Evolutionary conservation across 768 basidiomycete genomes (phyloP).

Genomic region (Candolleomyces efflorescens): DNA sequence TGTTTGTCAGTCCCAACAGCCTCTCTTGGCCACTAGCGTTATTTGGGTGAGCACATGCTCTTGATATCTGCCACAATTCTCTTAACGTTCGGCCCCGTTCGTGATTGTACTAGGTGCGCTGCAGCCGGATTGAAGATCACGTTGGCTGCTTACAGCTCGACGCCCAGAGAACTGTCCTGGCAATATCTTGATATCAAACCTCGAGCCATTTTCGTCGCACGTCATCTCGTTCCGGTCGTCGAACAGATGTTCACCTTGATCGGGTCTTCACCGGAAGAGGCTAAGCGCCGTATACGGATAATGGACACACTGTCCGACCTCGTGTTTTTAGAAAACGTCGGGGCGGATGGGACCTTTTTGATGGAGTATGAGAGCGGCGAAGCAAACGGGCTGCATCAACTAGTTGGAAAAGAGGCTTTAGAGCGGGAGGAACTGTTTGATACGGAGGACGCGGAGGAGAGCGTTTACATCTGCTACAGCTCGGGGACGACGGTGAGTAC

Average conservation of each 20-base stretch:
- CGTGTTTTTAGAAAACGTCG: conserved; percentile 2
- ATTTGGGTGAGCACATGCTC: conserved; percentile 10
- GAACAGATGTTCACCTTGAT: conserved; percentile 18
- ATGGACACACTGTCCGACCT: conserved; percentile 12
- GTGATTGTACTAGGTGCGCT: conserved; percentile 8
- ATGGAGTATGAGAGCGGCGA: not conserved
- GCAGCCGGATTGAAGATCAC: conserved; percentile 12
- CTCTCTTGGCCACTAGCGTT: conserved; percentile 13
- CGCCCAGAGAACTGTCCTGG: conserved; percentile 12
- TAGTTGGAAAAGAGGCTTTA: conserved; percentile 13
- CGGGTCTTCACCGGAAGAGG: conserved; percentile 5
- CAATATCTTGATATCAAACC: conserved; percentile 13
- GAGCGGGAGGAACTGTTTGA: conserved; percentile 19
- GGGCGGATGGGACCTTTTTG: conserved; percentile 2
- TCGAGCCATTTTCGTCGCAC: conserved; percentile 8
- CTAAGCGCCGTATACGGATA: conserved; percentile 13
- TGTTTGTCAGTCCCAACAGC: conserved; percentile 13
- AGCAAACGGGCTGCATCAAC: conserved; percentile 10
- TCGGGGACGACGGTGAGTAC: conserved; percentile 44
- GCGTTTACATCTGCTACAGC: conserved; percentile 22
- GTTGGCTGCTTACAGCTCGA: conserved; percentile 10
- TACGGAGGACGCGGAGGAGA: conserved; percentile 16
- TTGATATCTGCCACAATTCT: not conserved
- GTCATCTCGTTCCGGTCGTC: conserved; percentile 9
- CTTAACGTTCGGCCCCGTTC: not conserved